Percentiles rank a stretch among this genome's conserved stretches.
Conservation (phyloP, 495 filamentous ascomycete species). For the Stereocaulon alpinum region DNA sequence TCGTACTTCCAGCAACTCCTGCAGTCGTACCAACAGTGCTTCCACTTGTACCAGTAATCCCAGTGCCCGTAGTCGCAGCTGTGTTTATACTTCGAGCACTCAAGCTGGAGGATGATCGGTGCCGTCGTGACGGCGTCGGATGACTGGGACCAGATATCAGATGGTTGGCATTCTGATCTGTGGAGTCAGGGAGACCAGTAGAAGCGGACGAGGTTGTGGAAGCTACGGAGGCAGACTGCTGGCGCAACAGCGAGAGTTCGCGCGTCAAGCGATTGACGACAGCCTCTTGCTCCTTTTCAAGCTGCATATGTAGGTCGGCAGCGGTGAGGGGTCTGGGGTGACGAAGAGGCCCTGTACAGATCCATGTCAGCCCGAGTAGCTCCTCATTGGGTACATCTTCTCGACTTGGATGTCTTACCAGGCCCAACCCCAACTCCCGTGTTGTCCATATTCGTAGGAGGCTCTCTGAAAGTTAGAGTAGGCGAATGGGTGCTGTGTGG, state of each 20-base stretch:
- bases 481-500: slow-evolving; percentile 23
- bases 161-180: slow-evolving; percentile 39
- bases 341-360: slow-evolving; percentile 49
- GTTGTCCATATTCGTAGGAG: slow-evolving; percentile 32
- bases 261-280: slow-evolving; percentile 87
- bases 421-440: slow-evolving; percentile 50
- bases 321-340: slow-evolving; percentile 79
- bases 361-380: neutral
- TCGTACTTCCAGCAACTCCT: slow-evolving; percentile 30
- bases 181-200: slow-evolving; percentile 44
- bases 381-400: neutral
- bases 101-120: slow-evolving; percentile 55
- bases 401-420: slow-evolving; percentile 26
- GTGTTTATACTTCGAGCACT: slow-evolving; percentile 42
- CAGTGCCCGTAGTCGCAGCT: slow-evolving; percentile 31
- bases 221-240: slow-evolving; percentile 69
- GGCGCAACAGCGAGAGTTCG: slow-evolving; percentile 69
- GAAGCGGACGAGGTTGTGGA: slow-evolving; percentile 73
- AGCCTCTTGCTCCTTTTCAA: slow-evolving; percentile 93
- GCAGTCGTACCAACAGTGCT: slow-evolving; percentile 24
- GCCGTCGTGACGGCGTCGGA: slow-evolving; percentile 48
- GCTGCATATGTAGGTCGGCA: slow-evolving; percentile 71
- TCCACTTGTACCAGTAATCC: slow-evolving; percentile 17
- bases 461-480: slow-evolving; percentile 23
- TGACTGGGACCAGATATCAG: slow-evolving; percentile 40